These are phyloP conservation scores for Aspergillus clavatus DNA, from an alignment of 2,329 filamentous ascomycete genomes.

Conservation along the genomic window DNA sequence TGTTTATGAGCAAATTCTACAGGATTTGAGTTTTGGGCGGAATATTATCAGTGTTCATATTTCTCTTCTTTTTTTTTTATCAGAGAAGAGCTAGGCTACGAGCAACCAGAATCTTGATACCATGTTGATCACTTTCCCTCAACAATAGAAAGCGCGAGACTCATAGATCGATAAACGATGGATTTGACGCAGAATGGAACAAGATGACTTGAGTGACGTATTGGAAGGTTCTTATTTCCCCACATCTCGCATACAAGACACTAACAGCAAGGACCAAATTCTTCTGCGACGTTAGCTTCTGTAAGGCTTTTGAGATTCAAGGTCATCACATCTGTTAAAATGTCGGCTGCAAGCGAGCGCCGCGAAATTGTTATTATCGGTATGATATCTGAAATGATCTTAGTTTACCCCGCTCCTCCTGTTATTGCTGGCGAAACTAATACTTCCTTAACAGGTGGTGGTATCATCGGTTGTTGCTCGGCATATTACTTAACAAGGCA, in stretches of 20 bases:
- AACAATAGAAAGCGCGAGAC: too few species aligned
- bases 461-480: conserved; percentile 86
- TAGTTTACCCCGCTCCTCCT: conserved; percentile 25
- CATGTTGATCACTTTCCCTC: not conserved
- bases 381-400: conserved; percentile 23
- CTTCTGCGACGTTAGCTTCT: conserved; percentile 21
- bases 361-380: conserved; percentile 41
- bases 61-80: conserved; percentile 5
- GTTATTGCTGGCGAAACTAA: conserved; percentile 11
- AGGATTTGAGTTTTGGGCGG: not conserved
- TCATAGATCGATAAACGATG: not conserved
- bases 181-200: conserved; percentile 20
- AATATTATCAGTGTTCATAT: not conserved
- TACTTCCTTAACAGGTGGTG: conserved; percentile 59
- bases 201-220: conserved; percentile 35
- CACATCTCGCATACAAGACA: not conserved
- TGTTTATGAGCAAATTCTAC: not conserved
- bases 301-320: conserved; percentile 13
- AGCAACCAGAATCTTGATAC: not conserved
- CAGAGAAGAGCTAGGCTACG: not conserved
- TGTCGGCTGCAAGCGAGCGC: conserved; percentile 26
- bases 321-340: conserved; percentile 21
- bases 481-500: conserved; percentile 90
- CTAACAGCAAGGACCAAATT: not conserved
- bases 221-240: conserved; percentile 1